These are phyloP conservation scores for Phyllosticta capitalensis DNA, from an alignment of 2,329 filamentous ascomycete genomes.

Conservation along the genomic window DNA sequence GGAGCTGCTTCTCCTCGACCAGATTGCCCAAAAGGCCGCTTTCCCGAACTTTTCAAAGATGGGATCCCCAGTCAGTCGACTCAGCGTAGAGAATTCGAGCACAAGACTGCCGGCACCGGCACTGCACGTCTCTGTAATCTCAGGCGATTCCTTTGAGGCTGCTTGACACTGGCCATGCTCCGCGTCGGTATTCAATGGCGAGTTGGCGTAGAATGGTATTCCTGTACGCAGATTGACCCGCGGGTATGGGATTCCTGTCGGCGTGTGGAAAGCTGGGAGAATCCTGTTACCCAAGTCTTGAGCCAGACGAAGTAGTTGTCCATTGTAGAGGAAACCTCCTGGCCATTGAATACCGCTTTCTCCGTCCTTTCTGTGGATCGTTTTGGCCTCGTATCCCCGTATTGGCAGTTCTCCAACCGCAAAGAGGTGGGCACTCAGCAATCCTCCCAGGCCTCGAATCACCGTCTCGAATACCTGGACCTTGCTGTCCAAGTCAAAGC, in stretches of 20 bases:
- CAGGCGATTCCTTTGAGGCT: slow-evolving; percentile 39
- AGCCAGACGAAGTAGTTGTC: slow-evolving; percentile 82
- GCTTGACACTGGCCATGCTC: slow-evolving; percentile 39
- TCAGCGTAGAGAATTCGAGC: slow-evolving; percentile 85
- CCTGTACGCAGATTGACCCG: slow-evolving; percentile 85
- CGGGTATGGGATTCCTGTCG: slow-evolving; percentile 87
- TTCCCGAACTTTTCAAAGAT: slow-evolving; percentile 89
- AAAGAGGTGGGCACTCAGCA: slow-evolving; percentile 89
- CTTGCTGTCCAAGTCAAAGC: slow-evolving; percentile 94
- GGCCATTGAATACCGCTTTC: slow-evolving; percentile 54
- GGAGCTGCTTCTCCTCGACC: slow-evolving; percentile 74
- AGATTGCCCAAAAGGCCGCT: slow-evolving; percentile 94
- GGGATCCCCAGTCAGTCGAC: slow-evolving; percentile 72
- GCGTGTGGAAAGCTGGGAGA: slow-evolving; percentile 83
- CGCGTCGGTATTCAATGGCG: slow-evolving; percentile 58
- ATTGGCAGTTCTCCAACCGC: slow-evolving; percentile 87
- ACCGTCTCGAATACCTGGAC: slow-evolving; percentile 98
- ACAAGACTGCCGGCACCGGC: slow-evolving; percentile 94
- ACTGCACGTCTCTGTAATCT: slow-evolving; percentile 93
- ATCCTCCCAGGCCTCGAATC: slow-evolving; percentile 81
- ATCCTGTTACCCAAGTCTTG: slow-evolving; percentile 75
- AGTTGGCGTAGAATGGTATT: slow-evolving; percentile 86
- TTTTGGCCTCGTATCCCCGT: slow-evolving; percentile 55
- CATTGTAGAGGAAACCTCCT: slow-evolving; percentile 73
- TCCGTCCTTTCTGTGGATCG: slow-evolving; percentile 24